These are phyloP conservation scores for Alnus glutinosa DNA, from an alignment of 306 rosid species.

Conservation along the genomic window DNA sequence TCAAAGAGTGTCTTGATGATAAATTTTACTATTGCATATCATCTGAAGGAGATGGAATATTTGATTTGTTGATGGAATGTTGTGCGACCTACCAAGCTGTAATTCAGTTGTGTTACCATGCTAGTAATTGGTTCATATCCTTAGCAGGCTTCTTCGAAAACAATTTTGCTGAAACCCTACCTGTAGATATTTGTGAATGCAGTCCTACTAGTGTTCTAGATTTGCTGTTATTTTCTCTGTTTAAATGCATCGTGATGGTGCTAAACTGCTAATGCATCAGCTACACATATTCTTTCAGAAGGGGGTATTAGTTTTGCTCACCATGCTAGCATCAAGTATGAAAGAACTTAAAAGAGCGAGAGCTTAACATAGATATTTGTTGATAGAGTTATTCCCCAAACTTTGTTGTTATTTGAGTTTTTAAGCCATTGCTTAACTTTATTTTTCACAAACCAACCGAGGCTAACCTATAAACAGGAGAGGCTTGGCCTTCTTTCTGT, in stretches of 20 bases:
- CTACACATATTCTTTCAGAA: background rate
- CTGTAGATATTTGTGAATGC: background rate
- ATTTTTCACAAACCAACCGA: background rate
- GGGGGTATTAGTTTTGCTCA: background rate
- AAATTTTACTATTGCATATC: no score
- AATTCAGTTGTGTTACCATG: no score
- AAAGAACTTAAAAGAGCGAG: background rate
- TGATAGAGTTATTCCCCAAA: background rate
- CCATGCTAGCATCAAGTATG: background rate
- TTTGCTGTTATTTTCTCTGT: background rate
- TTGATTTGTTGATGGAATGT: no score
- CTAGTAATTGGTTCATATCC: no score
- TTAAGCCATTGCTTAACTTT: background rate
- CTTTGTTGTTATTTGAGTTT: no score
- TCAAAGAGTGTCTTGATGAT: no score
- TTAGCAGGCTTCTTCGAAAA: no score
- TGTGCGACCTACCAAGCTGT: no score
- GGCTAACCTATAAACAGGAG: background rate
- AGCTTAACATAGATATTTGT: background rate
- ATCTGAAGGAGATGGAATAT: no score
- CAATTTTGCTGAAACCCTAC: background rate
- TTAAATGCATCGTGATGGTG: background rate
- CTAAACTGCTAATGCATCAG: conserved; percentile 27
- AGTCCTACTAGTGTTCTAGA: background rate
- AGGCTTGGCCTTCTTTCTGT: background rate